phyloP scores from a whole-genome alignment of 1,284 basidiomycete species.

The Thecaphora thlaspeos region DNA sequence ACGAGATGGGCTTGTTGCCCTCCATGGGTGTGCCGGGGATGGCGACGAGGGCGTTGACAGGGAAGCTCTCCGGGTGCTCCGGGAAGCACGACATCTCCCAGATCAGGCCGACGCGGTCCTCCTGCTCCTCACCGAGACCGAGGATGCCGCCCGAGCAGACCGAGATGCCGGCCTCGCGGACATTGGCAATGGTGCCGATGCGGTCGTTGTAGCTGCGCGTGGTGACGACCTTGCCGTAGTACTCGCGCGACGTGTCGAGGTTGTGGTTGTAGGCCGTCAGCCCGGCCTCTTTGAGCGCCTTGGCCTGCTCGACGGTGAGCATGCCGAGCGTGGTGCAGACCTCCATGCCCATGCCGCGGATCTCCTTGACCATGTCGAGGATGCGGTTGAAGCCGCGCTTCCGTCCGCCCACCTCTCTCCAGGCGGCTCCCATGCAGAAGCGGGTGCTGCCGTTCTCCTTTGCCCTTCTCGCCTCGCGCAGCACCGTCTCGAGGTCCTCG shows the following conservation, averaged over 20 bases:
- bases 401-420: conserved; percentile 89
- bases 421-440: conserved; percentile 99
- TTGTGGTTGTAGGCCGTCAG: conserved; percentile 99
- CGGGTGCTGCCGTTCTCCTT: conserved; percentile 94
- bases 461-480: conserved; percentile 73
- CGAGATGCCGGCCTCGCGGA: conserved; percentile 90
- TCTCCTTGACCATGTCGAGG: conserved; percentile 78
- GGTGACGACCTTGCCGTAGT: conserved; percentile 92
- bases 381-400: conserved; percentile 94
- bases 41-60: conserved; percentile 84
- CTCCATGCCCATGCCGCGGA: conserved; percentile 62
- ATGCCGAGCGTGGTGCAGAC: conserved; percentile 98
- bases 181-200: conserved; percentile 81
- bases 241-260: conserved; percentile 94
- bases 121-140: conserved; percentile 86
- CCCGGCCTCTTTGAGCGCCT: conserved; percentile 81
- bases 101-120: conserved; percentile 88
- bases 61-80: conserved; percentile 95
- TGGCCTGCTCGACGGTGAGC: conserved; percentile 90
- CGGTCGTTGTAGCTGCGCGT: conserved; percentile 93
- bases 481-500: conserved; percentile 86
- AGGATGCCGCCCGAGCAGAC: conserved; percentile 97
- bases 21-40: conserved; percentile 66
- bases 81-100: conserved; percentile 87
- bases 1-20: conserved; percentile 62